Percentiles rank a stretch among this genome's conserved stretches.
phyloP scores from a whole-genome alignment of 163 green algal species.

The Chloroidium sp. region DNA sequence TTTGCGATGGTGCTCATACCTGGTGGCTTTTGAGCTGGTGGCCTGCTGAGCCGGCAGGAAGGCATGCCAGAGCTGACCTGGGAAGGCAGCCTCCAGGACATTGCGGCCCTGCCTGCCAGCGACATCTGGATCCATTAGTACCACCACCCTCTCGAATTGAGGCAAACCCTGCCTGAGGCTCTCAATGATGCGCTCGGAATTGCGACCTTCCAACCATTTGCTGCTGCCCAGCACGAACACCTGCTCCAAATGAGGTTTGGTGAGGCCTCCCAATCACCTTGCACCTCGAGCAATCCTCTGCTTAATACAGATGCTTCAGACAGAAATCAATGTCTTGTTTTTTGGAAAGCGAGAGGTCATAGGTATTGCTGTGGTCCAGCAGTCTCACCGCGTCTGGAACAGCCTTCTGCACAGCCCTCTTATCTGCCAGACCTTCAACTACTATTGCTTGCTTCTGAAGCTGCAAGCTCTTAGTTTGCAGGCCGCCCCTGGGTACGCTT shows the following conservation, averaged over 20 bases:
- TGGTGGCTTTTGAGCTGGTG: not conserved
- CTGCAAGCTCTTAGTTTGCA: too few species aligned
- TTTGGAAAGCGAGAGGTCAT: too few species aligned
- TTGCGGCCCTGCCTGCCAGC: not conserved
- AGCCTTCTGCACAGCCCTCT: too few species aligned
- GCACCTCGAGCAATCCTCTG: too few species aligned
- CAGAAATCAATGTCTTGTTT: too few species aligned
- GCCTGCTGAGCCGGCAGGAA: not conserved
- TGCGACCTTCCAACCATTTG: not conserved
- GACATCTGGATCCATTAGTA: not conserved
- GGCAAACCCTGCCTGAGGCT: not conserved
- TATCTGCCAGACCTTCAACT: too few species aligned
- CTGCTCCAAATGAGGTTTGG: not conserved
- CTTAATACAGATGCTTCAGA: too few species aligned
- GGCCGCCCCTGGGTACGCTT: too few species aligned
- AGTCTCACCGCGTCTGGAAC: too few species aligned
- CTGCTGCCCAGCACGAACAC: slow-evolving; percentile 1
- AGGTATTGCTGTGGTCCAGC: too few species aligned
- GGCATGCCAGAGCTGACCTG: not conserved
- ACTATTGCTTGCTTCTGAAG: too few species aligned
- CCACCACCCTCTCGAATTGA: not conserved
- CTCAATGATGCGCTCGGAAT: not conserved
- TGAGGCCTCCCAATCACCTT: too few species aligned
- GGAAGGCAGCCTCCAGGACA: not conserved
- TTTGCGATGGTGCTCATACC: not conserved